Evolutionary conservation across 441 rosid genomes (phyloP), one percentile per base, ranked within the genome.

Genomic region (Aquilaria agallochum): DNA sequence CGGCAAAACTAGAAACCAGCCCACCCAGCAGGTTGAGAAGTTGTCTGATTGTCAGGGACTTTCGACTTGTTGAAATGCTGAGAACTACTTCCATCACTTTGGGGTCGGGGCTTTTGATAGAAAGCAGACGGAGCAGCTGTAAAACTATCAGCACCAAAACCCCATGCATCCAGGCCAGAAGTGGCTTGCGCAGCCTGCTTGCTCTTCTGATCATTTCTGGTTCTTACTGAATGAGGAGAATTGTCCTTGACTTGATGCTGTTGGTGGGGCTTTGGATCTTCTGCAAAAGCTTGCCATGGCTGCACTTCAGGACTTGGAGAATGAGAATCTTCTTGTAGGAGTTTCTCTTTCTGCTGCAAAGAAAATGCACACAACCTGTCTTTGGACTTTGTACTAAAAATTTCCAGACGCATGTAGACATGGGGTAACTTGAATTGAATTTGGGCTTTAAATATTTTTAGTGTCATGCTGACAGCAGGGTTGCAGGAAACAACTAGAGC

Each of bases 1-100:
- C 50, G 45, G 31, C 50, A 48, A 11, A 45, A 56, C 77, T 79
- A 94, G 78, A 94, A 94, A 74, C 96, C 99, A 71, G 97, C 94
- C 97, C 97, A 91, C 66, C 99, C 99, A 40, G 96, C 87, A 55
- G 99, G 99, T 64, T 85, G 97, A 71, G 77, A 59, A 59, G 86
- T 55, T 56, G 89, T 53, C 75, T 74, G 78, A 67, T 70, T 75
- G 59, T 80, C 89, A 66, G 61, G 67, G 52, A 57, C 58, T 65
- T 76, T 88, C 33, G 83, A 63, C 60, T 71, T 82, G 3, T 76
- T 80, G 52, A 63, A 54, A 55, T 73, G 70, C 74, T 56, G 80
- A 27, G 90, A 72, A 65, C 55, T 72, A 71, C 72, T 82, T 55
- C 82, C 94, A 66, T 84, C 86, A 62, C 72, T 66, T 11, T 48